These are phyloP conservation scores for Hypoxylon sp. DNA, from an alignment of 2,329 filamentous ascomycete genomes.

Conservation along the genomic window DNA sequence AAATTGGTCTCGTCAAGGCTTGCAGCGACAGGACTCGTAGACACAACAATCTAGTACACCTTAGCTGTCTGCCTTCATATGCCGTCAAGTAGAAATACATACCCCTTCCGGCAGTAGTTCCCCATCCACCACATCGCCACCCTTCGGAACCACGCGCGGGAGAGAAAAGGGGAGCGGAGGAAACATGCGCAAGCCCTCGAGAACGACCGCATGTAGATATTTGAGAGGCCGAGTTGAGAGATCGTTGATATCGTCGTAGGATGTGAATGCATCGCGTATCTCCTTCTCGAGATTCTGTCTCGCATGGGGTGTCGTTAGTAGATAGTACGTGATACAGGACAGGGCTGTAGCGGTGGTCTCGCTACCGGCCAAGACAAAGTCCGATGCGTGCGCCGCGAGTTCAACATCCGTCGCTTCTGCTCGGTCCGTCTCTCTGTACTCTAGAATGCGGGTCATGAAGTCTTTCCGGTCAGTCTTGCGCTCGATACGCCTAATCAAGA, in stretches of 20 bases:
- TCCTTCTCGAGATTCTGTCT: neutral
- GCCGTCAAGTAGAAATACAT: no score
- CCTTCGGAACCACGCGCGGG: conserved; percentile 27
- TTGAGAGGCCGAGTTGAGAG: conserved; percentile 12
- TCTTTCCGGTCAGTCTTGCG: conserved; percentile 11
- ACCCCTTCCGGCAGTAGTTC: conserved; percentile 34
- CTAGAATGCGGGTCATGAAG: conserved; percentile 17
- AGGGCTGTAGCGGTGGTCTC: conserved; percentile 16
- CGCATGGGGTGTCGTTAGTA: neutral
- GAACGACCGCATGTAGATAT: conserved; percentile 28
- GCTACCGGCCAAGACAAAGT: conserved; percentile 18
- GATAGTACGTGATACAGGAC: conserved; percentile 11
- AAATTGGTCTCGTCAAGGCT: conserved; percentile 25
- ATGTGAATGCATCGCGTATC: conserved; percentile 2
- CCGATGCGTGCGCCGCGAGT: conserved; percentile 15
- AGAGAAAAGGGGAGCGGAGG: conserved; percentile 28
- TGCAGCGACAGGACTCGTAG: conserved; percentile 35
- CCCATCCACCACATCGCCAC: conserved; percentile 30
- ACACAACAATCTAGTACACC: conserved; percentile 30
- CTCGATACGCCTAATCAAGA: conserved; percentile 13
- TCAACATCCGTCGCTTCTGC: conserved; percentile 10
- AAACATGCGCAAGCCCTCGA: conserved; percentile 34
- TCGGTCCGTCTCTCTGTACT: neutral
- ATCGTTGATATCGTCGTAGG: conserved; percentile 11
- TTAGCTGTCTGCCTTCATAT: no score